Evolutionary conservation across 495 filamentous ascomycete species (phyloP), one percentile per base, ranked within the genome.

Genomic region (Penicillium simplicissimum): DNA sequence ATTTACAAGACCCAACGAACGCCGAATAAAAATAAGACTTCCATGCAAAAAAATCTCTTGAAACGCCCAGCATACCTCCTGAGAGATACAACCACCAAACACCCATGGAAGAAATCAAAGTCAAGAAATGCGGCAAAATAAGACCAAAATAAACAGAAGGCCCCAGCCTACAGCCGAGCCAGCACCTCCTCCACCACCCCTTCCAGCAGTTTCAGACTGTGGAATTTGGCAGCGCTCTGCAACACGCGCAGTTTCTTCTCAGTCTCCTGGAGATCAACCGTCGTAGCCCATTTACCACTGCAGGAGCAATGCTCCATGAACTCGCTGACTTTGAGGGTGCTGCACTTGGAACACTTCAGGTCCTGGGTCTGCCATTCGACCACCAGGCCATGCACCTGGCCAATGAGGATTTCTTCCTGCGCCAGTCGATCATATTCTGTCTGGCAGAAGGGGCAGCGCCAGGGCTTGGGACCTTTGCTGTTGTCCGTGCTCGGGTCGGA

Each of bases 221-320:
- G 95, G 67, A 86, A 89, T 65, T 79, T 82, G 53, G 90, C 92
- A 40, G 93, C 93, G 63, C 82, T 87, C 62, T 80, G 81, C 68
- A 89, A 82, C 17, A 97, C 89, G 52, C 74, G 79, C 61, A 98
- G 64, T 70, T 78, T 80, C 70, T 81, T 85, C 62, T 85, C 66
- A 23, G 93, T 79, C 38, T 89, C 90, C n/a, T 84, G 86, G 65
- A 83, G 82, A 69, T 88, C 81, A 56, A 93, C 76, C 28, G 85
- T 92, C 60, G 84, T 84, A 15, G 76, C 82, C 95, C 95, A 98
- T 45, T 76, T 81, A 8, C 96, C 94, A 52, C 89, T 89, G 78
- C 95, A 98, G 28, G 88, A 88, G 73, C 95, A 98, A 76, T 98
- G 94, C 75, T 98, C 95, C 87, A 93, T 89, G 70, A 98, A 96